Evolutionary conservation across 495 filamentous ascomycete genomes (phyloP), one percentile per base, ranked within the genome.

Genomic region (Lepidopterella palustris): DNA sequence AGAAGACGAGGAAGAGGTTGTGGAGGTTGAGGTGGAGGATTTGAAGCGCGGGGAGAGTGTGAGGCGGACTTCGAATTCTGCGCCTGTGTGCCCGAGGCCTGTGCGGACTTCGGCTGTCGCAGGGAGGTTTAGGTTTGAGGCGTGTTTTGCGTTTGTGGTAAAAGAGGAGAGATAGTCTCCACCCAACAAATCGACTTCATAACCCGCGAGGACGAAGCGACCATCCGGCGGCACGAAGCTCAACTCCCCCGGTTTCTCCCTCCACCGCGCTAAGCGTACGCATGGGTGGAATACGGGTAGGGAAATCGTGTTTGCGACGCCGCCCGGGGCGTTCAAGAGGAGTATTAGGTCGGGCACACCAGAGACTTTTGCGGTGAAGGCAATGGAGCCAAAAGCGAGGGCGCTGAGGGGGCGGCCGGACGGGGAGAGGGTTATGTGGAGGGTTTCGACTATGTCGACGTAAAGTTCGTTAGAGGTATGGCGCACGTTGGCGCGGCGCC

Each of bases 381-480:
- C 92, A 58, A 99, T 92, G 5, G 90, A 96, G 53, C 93, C 93
- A 60, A 90, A 88, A 6, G 89, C 89, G 61, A 95, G 82, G 21
- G 93, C 93, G 9, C 89, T 82, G 23, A 99, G 80, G 3, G 92
- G 83, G 5, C 88, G 80, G 8, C 95, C 93, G 0, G 92, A 96
- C 0, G 93, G 93, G 0, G 93, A 90, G 52, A 97, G 80, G 0
- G 84, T 93, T 3, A 96, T 88, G 0, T 83, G 83, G 0, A 99
- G 80, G 3, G 88, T 87, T 76, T 99, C 93, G 45, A 99, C 82
- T 1, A 99, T 81, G 71, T 99, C 93, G 40, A 96, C 93, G 71
- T 99, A 97, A 31, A 99, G 82, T 72, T 97, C 92, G 73, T 97
- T 97, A 50, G 87, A 92, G 5, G 92, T 97, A 71, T 99, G 95